phyloP scores from a whole-genome alignment of 2,329 filamentous ascomycete species.

The Venturia nashicola region DNA sequence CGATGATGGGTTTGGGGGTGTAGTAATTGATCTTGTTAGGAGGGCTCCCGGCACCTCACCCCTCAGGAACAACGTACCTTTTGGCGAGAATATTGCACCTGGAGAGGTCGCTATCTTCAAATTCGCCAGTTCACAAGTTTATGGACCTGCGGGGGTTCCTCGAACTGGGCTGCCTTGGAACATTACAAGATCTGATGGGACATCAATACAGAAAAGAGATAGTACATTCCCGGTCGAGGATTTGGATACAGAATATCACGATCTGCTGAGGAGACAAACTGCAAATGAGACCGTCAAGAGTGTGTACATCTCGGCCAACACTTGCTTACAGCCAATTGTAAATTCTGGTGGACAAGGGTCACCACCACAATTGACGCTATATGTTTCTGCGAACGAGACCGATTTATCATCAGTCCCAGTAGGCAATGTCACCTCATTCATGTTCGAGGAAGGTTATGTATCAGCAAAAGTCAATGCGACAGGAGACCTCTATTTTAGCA shows the following conservation, averaged over 20 bases:
- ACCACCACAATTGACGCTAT: constrained; percentile 60
- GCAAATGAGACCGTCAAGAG: constrained; percentile 27
- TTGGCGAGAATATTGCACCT: constrained; percentile 44
- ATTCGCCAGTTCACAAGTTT: constrained; percentile 46
- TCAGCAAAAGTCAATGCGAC: constrained; percentile 52
- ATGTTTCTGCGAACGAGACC: constrained; percentile 53
- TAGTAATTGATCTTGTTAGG: constrained; percentile 48
- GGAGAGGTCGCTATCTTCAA: constrained; percentile 53
- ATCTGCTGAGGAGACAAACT: constrained; percentile 7
- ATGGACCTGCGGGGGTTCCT: constrained; percentile 25
- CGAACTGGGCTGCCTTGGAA: constrained; percentile 18
- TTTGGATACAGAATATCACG: constrained; percentile 5
- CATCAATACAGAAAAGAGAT: constrained; percentile 5
- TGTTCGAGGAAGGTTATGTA: constrained; percentile 58
- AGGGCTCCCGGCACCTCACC: constrained; percentile 39
- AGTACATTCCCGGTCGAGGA: not conserved
- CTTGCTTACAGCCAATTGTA: constrained; percentile 62
- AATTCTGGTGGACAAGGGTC: constrained; percentile 36
- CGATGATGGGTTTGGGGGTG: constrained; percentile 46
- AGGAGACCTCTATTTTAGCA: constrained; percentile 61
- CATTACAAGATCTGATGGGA: constrained; percentile 11
- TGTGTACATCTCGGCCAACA: constrained; percentile 76
- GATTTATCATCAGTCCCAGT: constrained; percentile 57
- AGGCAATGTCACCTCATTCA: constrained; percentile 34
- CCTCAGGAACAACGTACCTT: constrained; percentile 51